Conservation (phyloP, 768 basidiomycete genomes). For the Rhodotorula sphaerocarpa region DNA sequence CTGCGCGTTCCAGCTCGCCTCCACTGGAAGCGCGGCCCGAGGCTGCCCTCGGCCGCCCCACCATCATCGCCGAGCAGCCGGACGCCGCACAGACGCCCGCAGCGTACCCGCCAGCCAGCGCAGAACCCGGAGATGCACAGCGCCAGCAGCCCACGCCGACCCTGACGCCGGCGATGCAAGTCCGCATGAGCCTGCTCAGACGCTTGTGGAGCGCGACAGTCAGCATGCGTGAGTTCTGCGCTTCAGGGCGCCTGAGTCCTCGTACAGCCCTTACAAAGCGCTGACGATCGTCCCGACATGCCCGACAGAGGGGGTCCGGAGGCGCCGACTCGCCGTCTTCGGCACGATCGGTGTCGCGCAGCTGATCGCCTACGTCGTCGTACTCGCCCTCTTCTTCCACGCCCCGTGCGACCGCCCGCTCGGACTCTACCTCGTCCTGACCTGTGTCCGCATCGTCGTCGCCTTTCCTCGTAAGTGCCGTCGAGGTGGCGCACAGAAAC, state of each 20-base stretch:
- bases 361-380: constrained; percentile 30
- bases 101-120: too few relatives aligned
- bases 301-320: constrained; percentile 4
- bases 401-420: constrained; percentile 33
- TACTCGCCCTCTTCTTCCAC: constrained; percentile 15
- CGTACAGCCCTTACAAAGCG: neutral
- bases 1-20: too few relatives aligned
- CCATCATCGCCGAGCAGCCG: too few relatives aligned
- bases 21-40: too few relatives aligned
- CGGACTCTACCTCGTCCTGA: constrained; percentile 29
- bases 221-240: neutral
- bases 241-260: too few relatives aligned
- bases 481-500: too few relatives aligned
- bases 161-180: neutral
- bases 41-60: too few relatives aligned
- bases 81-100: too few relatives aligned
- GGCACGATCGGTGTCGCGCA: constrained; percentile 9
- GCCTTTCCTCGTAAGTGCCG: constrained; percentile 27
- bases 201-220: neutral
- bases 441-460: constrained; percentile 24
- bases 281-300: too few relatives aligned
- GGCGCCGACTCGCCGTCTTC: constrained; percentile 6
- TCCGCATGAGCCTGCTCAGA: constrained; percentile 8
- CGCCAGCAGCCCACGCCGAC: too few relatives aligned
- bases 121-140: too few relatives aligned